phyloP scores from a whole-genome alignment of 495 filamentous ascomycete species.

The Opeltia flavorubescens region DNA sequence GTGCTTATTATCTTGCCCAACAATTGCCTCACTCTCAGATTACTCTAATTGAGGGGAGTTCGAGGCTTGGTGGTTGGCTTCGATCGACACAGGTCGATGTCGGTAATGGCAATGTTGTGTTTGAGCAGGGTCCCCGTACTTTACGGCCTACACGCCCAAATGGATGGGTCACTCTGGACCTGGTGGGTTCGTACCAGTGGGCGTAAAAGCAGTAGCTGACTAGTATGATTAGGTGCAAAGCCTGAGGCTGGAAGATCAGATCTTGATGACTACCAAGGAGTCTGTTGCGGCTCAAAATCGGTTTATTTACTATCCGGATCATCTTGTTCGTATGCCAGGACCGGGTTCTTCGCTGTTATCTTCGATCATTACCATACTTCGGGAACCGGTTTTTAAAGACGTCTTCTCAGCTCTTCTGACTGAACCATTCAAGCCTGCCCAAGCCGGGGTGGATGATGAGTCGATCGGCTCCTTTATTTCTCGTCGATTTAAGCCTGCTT shows the following conservation, averaged over 20 bases:
- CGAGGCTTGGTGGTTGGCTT: conserved; percentile 73
- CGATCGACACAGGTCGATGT: conserved; percentile 51
- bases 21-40: conserved; percentile 45
- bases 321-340: conserved; percentile 56
- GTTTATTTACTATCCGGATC: conserved; percentile 90
- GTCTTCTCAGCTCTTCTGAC: conserved; percentile 23
- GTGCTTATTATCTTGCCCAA: conserved; percentile 58
- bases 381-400: conserved; percentile 51
- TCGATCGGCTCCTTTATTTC: conserved; percentile 57
- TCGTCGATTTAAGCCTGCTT: conserved; percentile 35
- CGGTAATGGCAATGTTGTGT: conserved; percentile 45
- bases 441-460: conserved; percentile 39
- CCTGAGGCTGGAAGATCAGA: conserved; percentile 44
- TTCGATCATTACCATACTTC: conserved; percentile 23
- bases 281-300: conserved; percentile 43
- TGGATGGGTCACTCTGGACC: conserved; percentile 34
- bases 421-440: conserved; percentile 24
- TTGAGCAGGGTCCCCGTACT: conserved; percentile 79
- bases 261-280: conserved; percentile 40
- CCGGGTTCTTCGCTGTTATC: conserved; percentile 18
- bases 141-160: conserved; percentile 39
- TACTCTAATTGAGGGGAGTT: conserved; percentile 62
- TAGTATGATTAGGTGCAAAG: conserved; percentile 38
- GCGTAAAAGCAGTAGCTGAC: background rate
- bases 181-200: conserved; percentile 30